Evolutionary conservation across 768 basidiomycete species (phyloP).

Genomic region (Pleurotus pulmonarius): DNA sequence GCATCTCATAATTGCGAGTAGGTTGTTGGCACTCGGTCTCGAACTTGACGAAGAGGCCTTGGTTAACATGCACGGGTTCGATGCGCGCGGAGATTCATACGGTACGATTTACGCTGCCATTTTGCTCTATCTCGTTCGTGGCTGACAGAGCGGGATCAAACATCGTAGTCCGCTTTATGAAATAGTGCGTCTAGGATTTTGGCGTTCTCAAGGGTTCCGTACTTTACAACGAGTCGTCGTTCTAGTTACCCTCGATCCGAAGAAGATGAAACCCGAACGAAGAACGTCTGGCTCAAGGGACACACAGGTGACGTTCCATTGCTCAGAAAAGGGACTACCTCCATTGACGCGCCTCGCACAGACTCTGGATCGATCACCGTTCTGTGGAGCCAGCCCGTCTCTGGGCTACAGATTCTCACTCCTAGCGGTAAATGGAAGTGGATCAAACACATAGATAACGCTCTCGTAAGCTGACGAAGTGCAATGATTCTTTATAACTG

Average conservation of each 20-base stretch:
- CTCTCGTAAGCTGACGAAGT: constrained; percentile 31
- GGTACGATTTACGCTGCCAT: constrained; percentile 16
- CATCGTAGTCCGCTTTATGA: constrained; percentile 55
- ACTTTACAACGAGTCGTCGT: background rate
- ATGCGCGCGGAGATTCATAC: constrained; percentile 31
- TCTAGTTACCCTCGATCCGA: constrained; percentile 44
- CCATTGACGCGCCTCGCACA: constrained; percentile 5
- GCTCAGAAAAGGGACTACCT: background rate
- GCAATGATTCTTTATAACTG: no score
- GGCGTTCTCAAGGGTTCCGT: background rate
- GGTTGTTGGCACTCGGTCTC: constrained; percentile 39
- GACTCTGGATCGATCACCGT: constrained; percentile 57
- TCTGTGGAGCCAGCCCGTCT: constrained; percentile 59
- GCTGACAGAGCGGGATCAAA: no score
- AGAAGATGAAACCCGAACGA: constrained; percentile 47
- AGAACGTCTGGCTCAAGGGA: constrained; percentile 58
- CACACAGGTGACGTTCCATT: constrained; percentile 39
- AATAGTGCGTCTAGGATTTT: constrained; percentile 44
- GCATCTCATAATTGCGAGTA: constrained; percentile 7
- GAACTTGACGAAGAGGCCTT: constrained; percentile 44
- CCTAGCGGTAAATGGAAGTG: constrained; percentile 52
- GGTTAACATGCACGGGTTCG: constrained; percentile 34
- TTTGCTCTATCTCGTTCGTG: background rate
- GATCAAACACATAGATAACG: constrained; percentile 56
- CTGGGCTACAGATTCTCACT: constrained; percentile 53